Evolutionary conservation across 2,329 filamentous ascomycete genomes (phyloP).

Genomic region (Aspergillus transmontanensis): DNA sequence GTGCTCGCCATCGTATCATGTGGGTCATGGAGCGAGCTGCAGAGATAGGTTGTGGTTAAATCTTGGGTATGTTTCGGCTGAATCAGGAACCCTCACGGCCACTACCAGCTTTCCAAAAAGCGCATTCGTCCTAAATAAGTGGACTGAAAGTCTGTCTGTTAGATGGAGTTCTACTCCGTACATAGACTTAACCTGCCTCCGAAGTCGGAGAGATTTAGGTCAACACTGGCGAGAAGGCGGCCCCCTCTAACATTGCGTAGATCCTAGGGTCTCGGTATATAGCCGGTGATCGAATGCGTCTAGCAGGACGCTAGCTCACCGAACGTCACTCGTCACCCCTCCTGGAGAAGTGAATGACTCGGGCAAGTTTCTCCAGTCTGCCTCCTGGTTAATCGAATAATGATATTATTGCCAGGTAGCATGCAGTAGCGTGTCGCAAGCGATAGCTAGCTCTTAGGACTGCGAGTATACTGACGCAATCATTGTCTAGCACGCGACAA

Average conservation of each 20-base stretch:
- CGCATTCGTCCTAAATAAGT: neutral
- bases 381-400: neutral
- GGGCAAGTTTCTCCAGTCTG: neutral
- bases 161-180: neutral
- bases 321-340: neutral
- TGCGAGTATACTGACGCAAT: neutral
- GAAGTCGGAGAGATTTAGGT: constrained; percentile 16
- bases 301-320: constrained; percentile 1
- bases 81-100: constrained; percentile 3
- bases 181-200: constrained; percentile 19
- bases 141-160: neutral
- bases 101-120: neutral
- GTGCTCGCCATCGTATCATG: constrained; percentile 1
- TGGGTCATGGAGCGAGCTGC: neutral
- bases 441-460: neutral
- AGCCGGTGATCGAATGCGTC: constrained; percentile 1
- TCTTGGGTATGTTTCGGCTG: neutral
- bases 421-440: constrained; percentile 3
- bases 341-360: neutral
- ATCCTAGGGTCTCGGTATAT: constrained; percentile 1
- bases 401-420: neutral
- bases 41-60: neutral
- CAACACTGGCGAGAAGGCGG: neutral
- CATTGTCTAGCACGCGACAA: neutral
- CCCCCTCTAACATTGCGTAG: neutral